Evolutionary conservation across 257 asterid genomes (phyloP).

Genomic region (Ilex aquifolium): DNA sequence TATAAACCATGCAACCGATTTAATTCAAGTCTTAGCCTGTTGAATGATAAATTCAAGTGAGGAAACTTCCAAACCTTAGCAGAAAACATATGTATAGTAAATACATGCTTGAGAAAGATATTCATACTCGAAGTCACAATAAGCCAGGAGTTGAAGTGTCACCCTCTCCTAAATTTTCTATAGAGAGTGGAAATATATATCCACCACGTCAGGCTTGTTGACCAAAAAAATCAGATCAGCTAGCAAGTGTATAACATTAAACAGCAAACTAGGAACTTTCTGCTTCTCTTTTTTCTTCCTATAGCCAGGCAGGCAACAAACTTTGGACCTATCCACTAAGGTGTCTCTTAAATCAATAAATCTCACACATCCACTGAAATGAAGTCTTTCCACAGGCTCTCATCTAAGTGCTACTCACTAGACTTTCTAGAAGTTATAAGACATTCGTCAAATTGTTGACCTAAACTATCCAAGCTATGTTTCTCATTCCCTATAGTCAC

Average conservation of each 20-base stretch:
- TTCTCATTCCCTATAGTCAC: no score
- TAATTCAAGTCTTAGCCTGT: not conserved
- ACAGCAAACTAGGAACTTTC: not conserved
- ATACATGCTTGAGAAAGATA: not conserved
- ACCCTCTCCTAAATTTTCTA: not conserved
- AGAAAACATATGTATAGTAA: not conserved
- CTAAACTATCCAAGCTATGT: no score
- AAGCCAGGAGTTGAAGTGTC: not conserved
- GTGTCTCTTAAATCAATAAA: no score
- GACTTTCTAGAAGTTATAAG: no score
- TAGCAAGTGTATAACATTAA: conserved; percentile 1
- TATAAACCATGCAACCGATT: not conserved
- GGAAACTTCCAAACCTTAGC: not conserved
- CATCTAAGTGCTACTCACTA: no score
- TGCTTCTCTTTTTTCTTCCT: not conserved
- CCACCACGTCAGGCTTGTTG: conserved; percentile 1
- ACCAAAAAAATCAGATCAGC: not conserved
- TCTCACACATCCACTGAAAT: no score
- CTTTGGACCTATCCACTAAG: no score
- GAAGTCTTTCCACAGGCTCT: no score
- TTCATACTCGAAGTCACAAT: not conserved
- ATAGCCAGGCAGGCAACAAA: no score
- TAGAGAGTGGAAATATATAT: not conserved
- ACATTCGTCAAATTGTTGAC: no score
- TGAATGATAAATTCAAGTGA: not conserved